Evolutionary conservation across 1,139 yeast species (phyloP).

Genomic region (Zygosaccharomyces pseudobailii): DNA sequence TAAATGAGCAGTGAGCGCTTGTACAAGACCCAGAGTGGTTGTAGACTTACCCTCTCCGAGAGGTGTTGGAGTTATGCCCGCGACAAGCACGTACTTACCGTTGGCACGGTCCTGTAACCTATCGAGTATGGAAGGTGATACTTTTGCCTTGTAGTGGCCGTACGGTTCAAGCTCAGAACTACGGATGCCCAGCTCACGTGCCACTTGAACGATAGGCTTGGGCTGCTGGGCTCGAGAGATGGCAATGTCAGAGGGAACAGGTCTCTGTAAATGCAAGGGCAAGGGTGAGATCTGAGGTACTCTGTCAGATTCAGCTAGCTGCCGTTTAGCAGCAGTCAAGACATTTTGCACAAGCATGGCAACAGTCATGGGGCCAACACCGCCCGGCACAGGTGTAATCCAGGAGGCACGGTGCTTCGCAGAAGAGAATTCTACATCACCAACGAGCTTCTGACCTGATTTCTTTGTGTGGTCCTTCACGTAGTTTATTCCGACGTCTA

Average conservation of each 20-base stretch:
- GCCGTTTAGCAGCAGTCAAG: conserved; percentile 56
- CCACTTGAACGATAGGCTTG: conserved; percentile 57
- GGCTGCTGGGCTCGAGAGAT: conserved; percentile 72
- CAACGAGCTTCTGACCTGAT: conserved; percentile 64
- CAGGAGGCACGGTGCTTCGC: conserved; percentile 55
- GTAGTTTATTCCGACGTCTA: conserved; percentile 79
- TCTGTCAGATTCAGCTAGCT: conserved; percentile 39
- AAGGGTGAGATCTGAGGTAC: conserved; percentile 52
- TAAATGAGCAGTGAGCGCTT: conserved; percentile 74
- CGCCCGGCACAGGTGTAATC: conserved; percentile 83
- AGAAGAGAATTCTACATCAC: conserved; percentile 66
- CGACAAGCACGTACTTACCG: conserved; percentile 67
- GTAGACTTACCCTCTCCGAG: conserved; percentile 81
- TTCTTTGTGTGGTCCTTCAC: conserved; percentile 58
- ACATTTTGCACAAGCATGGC: conserved; percentile 75
- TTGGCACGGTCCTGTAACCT: conserved; percentile 57
- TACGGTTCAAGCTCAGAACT: conserved; percentile 63
- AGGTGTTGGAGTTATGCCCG: conserved; percentile 82
- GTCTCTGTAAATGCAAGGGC: conserved; percentile 45
- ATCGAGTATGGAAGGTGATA: conserved; percentile 54
- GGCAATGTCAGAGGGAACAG: conserved; percentile 74
- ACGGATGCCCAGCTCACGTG: conserved; percentile 58
- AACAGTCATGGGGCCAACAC: conserved; percentile 88
- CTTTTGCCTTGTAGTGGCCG: conserved; percentile 74
- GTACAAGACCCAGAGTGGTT: conserved; percentile 74